Evolutionary conservation across 1,284 basidiomycete species (phyloP).

Genomic region (Anthracocystis setariae): DNA sequence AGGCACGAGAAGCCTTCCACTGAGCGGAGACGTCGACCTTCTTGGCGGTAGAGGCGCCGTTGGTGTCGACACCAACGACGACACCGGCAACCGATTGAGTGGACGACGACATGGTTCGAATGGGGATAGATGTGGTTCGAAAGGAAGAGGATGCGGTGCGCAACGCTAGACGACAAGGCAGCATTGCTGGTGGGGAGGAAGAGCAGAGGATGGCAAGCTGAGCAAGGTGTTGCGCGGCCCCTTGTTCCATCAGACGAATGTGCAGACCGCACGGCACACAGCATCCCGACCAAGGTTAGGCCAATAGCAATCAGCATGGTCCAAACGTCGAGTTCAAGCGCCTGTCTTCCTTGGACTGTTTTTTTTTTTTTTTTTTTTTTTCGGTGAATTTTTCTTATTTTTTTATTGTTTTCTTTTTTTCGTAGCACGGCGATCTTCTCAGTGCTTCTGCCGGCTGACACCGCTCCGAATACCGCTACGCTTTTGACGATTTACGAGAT

Average conservation of each 20-base stretch:
- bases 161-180: conserved; percentile 41
- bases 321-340: background rate
- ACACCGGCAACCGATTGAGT: conserved; percentile 42
- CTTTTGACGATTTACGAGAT: background rate
- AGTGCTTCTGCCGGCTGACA: conserved; percentile 23
- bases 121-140: conserved; percentile 16
- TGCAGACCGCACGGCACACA: background rate
- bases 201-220: background rate
- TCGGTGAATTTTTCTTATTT: background rate
- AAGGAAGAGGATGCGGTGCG: conserved; percentile 16
- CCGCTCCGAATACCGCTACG: conserved; percentile 20
- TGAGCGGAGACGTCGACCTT: conserved; percentile 56
- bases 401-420: background rate
- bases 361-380: conserved; percentile 3
- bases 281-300: conserved; percentile 1
- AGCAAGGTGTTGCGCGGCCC: background rate
- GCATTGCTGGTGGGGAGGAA: conserved; percentile 27
- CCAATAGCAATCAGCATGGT: conserved; percentile 7
- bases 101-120: conserved; percentile 40
- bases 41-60: conserved; percentile 47
- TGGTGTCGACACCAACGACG: conserved; percentile 52
- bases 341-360: too few relatives aligned
- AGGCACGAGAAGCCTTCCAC: conserved; percentile 61
- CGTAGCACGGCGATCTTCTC: conserved; percentile 19
- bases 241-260: background rate